Evolutionary conservation across 345 rosid genomes (phyloP).

Genomic region (Diplotaxis tenuifolia): DNA sequence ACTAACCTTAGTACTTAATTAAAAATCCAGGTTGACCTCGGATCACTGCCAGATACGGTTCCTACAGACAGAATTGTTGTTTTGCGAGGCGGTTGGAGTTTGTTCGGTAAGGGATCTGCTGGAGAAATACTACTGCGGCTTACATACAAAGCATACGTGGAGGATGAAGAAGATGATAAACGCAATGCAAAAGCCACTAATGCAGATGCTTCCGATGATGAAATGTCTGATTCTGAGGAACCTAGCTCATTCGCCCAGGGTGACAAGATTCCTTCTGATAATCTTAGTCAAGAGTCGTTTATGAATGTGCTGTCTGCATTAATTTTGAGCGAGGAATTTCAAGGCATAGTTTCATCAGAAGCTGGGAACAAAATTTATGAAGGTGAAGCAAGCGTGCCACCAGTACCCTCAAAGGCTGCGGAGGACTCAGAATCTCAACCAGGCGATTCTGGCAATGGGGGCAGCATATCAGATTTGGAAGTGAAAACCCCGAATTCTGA

Average conservation of each 20-base stretch:
- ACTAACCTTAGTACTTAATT: slow-evolving; percentile 29
- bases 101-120: slow-evolving; percentile 63
- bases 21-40: slow-evolving; percentile 67
- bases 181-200: slow-evolving; percentile 42
- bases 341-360: slow-evolving; percentile 92
- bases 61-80: slow-evolving; percentile 79
- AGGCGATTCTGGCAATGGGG: slow-evolving; percentile 36
- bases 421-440: slow-evolving; percentile 38
- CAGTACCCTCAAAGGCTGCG: slow-evolving; percentile 39
- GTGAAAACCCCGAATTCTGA: slow-evolving; percentile 17
- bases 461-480: slow-evolving; percentile 10
- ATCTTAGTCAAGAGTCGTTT: slow-evolving; percentile 72
- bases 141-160: slow-evolving; percentile 94
- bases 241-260: slow-evolving; percentile 39
- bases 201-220: slow-evolving; percentile 70
- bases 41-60: slow-evolving; percentile 84
- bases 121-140: slow-evolving; percentile 90
- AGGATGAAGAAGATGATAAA: slow-evolving; percentile 93
- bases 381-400: slow-evolving; percentile 40
- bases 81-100: slow-evolving; percentile 78
- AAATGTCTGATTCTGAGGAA: slow-evolving; percentile 67
- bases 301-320: slow-evolving; percentile 94
- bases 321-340: slow-evolving; percentile 93
- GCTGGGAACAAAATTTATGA: slow-evolving; percentile 51
- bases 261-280: slow-evolving; percentile 40